A percentile compares a stretch with the other conserved stretches of the same genome.
phyloP scores from a whole-genome alignment of 2,329 filamentous ascomycete genomes.

The Exophiala alcalophila region DNA sequence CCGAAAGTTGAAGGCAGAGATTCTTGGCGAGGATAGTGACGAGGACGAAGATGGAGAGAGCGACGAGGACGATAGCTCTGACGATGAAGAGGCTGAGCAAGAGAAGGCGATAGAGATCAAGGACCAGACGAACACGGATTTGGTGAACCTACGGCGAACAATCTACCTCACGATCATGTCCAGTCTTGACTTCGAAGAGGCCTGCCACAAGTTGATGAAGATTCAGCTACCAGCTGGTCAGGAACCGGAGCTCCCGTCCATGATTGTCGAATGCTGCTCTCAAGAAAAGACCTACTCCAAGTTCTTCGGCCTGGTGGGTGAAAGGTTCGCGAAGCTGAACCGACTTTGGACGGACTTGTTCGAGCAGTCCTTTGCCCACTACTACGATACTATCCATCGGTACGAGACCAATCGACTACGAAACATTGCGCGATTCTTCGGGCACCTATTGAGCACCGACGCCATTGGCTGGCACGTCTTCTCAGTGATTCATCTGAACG shows the following conservation, averaged over 20 bases:
- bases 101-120: slow-evolving; percentile 90
- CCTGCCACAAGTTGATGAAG: slow-evolving; percentile 94
- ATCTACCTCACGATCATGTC: slow-evolving; percentile 99
- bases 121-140: slow-evolving; percentile 92
- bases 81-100: slow-evolving; percentile 71
- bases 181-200: slow-evolving; percentile 92
- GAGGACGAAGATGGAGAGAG: slow-evolving; percentile 66
- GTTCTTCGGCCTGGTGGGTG: slow-evolving; percentile 91
- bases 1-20: slow-evolving; percentile 85
- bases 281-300: slow-evolving; percentile 97
- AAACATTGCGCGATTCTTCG: slow-evolving; percentile 94
- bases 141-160: slow-evolving; percentile 86
- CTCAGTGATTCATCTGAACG: slow-evolving; percentile 80
- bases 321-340: slow-evolving; percentile 94
- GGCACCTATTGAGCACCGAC: slow-evolving; percentile 82
- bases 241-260: slow-evolving; percentile 86
- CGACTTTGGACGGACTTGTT: slow-evolving; percentile 92
- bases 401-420: slow-evolving; percentile 93
- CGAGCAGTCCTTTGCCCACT: slow-evolving; percentile 82
- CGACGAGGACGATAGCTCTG: slow-evolving; percentile 55
- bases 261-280: slow-evolving; percentile 95
- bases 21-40: slow-evolving; percentile 88
- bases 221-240: slow-evolving; percentile 82
- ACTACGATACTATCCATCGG: slow-evolving; percentile 96
- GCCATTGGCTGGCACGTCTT: slow-evolving; percentile 91